Evolutionary conservation across 2,329 filamentous ascomycete species (phyloP), one percentile per base, ranked within the genome.

Genomic region (Botryotinia narcissicola): DNA sequence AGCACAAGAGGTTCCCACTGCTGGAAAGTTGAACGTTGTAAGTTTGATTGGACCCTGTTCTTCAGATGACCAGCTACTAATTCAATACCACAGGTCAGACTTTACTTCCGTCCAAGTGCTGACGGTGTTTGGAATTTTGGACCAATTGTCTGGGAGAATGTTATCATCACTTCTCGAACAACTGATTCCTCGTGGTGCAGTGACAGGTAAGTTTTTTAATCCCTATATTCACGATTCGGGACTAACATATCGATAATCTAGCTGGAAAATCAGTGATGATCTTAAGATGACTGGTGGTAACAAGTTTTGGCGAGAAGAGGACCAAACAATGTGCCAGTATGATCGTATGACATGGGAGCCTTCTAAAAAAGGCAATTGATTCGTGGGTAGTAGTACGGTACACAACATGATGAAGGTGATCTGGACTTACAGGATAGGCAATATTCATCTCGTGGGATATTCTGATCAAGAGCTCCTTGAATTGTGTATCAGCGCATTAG

Each of bases 41-140:
- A 57, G 66, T 57, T 42, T 29, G 5, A 57, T 57, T 25, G 2
- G 18, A 14, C 14, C 22, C 16, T 42, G 2, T 40, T 68, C n/a
- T 29, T 14, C 7, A 32, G 0, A 32, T 57, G 2, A 42, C 20
- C 29, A 42, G 3, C 10, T n/a, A 32, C 48, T 57, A 6, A 42
- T 10, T 29, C 5, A 16, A 32, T 42, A 25, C n/a, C 37, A 14
- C 46, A 76, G 75, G 75, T 62, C 46, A 59, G 75, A 32, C 74
- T 78, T 22, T 40, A 42, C 4, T n/a, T 57, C n/a, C 12, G 35
- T 8, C n/a, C 54, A 10, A 20, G n/a, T 29, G 3, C 1, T 14
- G 35, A 20, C 22, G 35, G 69, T 54, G 44, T 64, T 14, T 78
- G 76, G 77, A 75, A 77, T 51, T 77, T 78, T 61, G 77, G 77